Base-by-base conservation (phyloP, 805 yeast genomes). In the Lipomyces yamadae region DNA sequence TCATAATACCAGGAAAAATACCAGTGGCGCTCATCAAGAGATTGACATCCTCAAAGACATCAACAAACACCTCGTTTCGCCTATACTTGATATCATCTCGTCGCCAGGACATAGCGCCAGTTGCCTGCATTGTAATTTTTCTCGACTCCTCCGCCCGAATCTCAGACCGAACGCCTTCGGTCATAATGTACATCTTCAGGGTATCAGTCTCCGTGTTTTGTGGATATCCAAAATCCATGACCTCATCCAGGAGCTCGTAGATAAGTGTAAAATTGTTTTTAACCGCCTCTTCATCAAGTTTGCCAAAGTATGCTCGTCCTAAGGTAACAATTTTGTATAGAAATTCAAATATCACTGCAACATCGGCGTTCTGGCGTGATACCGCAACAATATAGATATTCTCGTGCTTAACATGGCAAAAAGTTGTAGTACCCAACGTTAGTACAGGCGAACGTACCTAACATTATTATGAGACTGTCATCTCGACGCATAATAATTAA, bases 351-450 rank as follows among this genome's bases (percentile, higher is more conserved):
- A 93, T 85, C 2, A 86, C 77, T 0, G 92, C 85, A 42, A 93
- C 92, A 75, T 94, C 97, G 48, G 88, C 91, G 75, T 94, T 95
- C 55, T 92, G 88, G 69, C 98, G 84, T 0, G 96, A 86, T n/a
- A 93, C 92, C 0, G 93, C 96, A 10, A 93, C 96, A 7, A 92
- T 73, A 89, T 96, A 95, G 15, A 94, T 72, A 60, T 83, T 80
- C 13, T 82, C 81, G 65, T 81, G 80, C 70, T 85, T 85, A 58
- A 91, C 87, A 74, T 92, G 93, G 62, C 92, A 83, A 75, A 94
- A 95, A 0, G 97, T 89, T 0, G 98, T 95, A 0, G 97, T 91
- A 0, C 98, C 98, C 56, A 95, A 79, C 0, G 98, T 95, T 56
- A 94, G 79, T 0, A 90, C 82, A 0, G 95, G 94, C 0, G 91